A percentile compares a stretch with the other conserved stretches of the same genome.
These are phyloP conservation scores for Tetraselmis striata DNA, from an alignment of 139 green algal species.

Conservation along the genomic window DNA sequence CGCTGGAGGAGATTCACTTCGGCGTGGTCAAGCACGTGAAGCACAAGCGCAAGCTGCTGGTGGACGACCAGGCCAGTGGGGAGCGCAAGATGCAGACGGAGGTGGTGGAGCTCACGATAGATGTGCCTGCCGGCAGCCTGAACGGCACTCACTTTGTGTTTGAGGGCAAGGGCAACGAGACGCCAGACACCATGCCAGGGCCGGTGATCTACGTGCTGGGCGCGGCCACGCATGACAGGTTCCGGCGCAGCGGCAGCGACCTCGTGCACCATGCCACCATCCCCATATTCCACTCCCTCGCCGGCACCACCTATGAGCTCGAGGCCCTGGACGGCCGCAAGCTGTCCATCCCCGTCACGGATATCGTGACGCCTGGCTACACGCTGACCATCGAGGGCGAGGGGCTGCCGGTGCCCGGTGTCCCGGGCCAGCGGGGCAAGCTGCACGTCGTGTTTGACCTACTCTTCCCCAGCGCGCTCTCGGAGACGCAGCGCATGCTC, in stretches of 20 bases:
- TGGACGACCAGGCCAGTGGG: conserved; percentile 12
- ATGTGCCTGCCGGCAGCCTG: conserved; percentile 40
- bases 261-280: conserved; percentile 58
- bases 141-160: conserved; percentile 68
- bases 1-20: conserved; percentile 64
- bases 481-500: conserved; percentile 63
- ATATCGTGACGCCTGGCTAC: conserved; percentile 54
- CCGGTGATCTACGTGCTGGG: conserved; percentile 60
- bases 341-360: conserved; percentile 43
- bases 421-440: conserved; percentile 31
- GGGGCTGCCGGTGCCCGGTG: conserved; percentile 24
- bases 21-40: conserved; percentile 64
- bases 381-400: conserved; percentile 34
- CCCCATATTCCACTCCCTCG: conserved; percentile 34
- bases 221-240: conserved; percentile 43
- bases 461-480: conserved; percentile 54
- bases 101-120: conserved; percentile 44
- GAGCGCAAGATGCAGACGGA: conserved; percentile 34
- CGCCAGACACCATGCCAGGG: conserved; percentile 44
- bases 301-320: background rate
- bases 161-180: conserved; percentile 61
- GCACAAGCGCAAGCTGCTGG: conserved; percentile 49
- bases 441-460: conserved; percentile 59
- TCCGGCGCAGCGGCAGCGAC: conserved; percentile 46
- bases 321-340: conserved; percentile 16